Percentiles rank a stretch among this genome's conserved stretches.
Evolutionary conservation across 495 filamentous ascomycete species (phyloP).

Genomic region (Neurospora sp.): DNA sequence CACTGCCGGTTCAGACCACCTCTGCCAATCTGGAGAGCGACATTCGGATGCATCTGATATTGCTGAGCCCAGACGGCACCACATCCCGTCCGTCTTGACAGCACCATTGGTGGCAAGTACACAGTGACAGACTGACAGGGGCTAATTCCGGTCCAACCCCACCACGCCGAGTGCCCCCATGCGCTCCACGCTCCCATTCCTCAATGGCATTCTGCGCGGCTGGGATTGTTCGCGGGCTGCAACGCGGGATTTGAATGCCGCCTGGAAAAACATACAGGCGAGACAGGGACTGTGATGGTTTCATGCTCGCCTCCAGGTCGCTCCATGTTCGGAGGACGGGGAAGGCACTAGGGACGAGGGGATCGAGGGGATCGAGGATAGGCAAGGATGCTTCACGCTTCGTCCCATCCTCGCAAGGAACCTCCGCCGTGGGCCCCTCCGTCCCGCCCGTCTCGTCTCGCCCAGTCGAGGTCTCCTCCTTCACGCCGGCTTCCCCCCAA

Average conservation of each 20-base stretch:
- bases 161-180: not conserved
- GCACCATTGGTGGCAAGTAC: not conserved
- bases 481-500: not conserved
- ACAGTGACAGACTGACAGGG: not conserved
- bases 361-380: not conserved
- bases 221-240: not conserved
- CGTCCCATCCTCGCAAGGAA: not conserved
- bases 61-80: not conserved
- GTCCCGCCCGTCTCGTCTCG: slow-evolving; percentile 1
- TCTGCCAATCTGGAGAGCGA: not conserved
- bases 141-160: not conserved
- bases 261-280: not conserved
- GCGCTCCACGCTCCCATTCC: not conserved
- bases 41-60: not conserved
- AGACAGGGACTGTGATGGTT: not conserved
- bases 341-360: not conserved
- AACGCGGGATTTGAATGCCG: not conserved
- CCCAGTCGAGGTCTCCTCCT: not conserved
- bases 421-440: not conserved
- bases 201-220: not conserved
- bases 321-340: not conserved
- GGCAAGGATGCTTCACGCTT: not conserved
- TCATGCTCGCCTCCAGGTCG: not conserved
- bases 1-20: not conserved
- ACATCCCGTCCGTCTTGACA: not conserved